Percentiles rank a stretch among this genome's conserved stretches.
Conservation (phyloP, 208 protist genomes). For the Chromosphaera perkinsii region DNA sequence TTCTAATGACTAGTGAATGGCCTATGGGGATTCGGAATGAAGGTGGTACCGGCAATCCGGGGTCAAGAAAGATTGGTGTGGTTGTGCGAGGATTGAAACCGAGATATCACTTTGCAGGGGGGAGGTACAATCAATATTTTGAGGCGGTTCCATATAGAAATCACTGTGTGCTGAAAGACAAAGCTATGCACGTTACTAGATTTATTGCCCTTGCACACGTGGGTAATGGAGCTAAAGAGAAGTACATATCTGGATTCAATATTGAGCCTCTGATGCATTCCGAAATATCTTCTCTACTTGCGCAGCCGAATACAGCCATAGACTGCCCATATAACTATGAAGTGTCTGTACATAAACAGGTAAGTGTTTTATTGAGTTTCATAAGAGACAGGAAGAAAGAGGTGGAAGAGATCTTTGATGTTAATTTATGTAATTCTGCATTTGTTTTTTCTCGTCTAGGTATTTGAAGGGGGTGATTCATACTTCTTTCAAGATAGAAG, state of each 20-base stretch:
- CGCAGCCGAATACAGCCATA: neutral
- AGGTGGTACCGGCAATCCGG: neutral
- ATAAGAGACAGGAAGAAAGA: no score
- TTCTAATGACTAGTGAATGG: constrained; percentile 20
- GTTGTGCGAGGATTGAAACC: constrained; percentile 8
- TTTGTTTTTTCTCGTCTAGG: no score
- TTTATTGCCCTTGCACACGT: constrained; percentile 8
- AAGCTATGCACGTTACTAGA: constrained; percentile 8
- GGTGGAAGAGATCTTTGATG: no score
- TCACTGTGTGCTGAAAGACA: neutral
- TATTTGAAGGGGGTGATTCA: no score
- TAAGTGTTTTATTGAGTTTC: no score
- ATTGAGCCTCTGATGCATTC: neutral
- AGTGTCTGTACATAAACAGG: no score
- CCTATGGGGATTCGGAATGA: neutral
- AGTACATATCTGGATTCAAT: constrained; percentile 15
- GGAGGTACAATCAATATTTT: neutral
- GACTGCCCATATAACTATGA: constrained; percentile 17
- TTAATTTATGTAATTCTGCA: no score
- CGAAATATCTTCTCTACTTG: neutral
- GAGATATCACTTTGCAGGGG: constrained; percentile 24
- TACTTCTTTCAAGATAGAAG: no score
- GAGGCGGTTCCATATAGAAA: constrained; percentile 14
- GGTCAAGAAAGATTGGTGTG: neutral
- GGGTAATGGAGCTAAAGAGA: neutral